Percentiles rank a stretch among this genome's conserved stretches.
Evolutionary conservation across 2,329 filamentous ascomycete species (phyloP).

Genomic region (Aaosphaeria pasadenensis): DNA sequence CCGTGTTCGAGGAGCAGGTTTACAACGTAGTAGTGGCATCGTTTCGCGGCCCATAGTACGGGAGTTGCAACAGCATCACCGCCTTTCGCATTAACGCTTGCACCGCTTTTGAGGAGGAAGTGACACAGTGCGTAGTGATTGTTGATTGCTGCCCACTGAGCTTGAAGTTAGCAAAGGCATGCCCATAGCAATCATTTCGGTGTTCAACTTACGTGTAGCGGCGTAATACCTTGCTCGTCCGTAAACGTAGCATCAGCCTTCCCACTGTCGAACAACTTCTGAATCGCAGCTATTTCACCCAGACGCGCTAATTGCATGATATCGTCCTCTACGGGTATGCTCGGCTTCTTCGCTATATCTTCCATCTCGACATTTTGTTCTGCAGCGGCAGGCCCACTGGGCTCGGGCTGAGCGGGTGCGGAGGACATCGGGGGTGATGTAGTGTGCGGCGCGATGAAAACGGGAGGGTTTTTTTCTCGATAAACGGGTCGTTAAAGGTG

Average conservation of each 20-base stretch:
- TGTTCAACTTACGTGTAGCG: constrained; percentile 71
- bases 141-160: constrained; percentile 96
- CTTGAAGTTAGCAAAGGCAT: constrained; percentile 8
- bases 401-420: constrained; percentile 9
- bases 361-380: constrained; percentile 35
- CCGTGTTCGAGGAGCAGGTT: constrained; percentile 87
- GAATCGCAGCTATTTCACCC: constrained; percentile 82
- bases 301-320: constrained; percentile 93
- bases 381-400: constrained; percentile 18
- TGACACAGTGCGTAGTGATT: constrained; percentile 98
- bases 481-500: not conserved
- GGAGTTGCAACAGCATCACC: constrained; percentile 93
- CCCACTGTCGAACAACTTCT: constrained; percentile 81
- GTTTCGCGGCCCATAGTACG: constrained; percentile 94
- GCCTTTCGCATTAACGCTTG: constrained; percentile 91
- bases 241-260: constrained; percentile 78
- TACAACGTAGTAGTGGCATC: constrained; percentile 95
- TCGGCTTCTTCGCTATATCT: constrained; percentile 33
- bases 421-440: constrained; percentile 3
- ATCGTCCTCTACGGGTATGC: constrained; percentile 64
- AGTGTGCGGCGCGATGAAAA: not conserved
- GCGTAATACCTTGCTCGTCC: constrained; percentile 92
- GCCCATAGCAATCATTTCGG: not conserved
- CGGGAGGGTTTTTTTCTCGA: not conserved
- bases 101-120: constrained; percentile 81